Conservation (phyloP, 768 basidiomycete species). For the Rhodotorula toruloides region DNA sequence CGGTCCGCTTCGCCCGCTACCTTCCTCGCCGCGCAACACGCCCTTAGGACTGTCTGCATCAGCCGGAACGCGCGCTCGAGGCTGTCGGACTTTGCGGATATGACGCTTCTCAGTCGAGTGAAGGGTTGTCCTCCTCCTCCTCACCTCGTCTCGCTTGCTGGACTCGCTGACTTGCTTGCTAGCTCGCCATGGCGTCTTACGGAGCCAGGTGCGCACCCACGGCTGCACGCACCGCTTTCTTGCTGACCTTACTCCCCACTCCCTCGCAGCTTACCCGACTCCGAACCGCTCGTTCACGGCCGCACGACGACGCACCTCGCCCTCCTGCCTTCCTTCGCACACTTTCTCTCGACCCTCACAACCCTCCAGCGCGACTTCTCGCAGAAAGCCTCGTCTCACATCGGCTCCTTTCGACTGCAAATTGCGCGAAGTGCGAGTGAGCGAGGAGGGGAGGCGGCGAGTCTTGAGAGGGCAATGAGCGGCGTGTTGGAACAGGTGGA, state of each 20-base stretch:
- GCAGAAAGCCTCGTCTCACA: constrained; percentile 2
- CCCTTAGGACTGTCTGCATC: too few species aligned
- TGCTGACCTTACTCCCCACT: not conserved
- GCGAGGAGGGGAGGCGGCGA: not conserved
- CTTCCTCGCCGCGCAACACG: too few species aligned
- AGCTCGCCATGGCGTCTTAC: constrained; percentile 1
- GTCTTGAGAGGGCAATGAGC: constrained; percentile 10
- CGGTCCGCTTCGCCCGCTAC: too few species aligned
- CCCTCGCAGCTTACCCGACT: constrained; percentile 28
- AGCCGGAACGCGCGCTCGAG: too few species aligned
- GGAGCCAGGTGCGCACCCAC: constrained; percentile 5
- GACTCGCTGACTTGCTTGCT: not conserved
- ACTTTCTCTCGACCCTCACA: constrained; percentile 15
- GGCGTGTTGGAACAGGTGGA: constrained; percentile 28
- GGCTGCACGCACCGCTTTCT: not conserved
- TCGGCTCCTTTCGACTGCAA: constrained; percentile 12
- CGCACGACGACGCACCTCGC: constrained; percentile 8
- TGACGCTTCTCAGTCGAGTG: too few species aligned
- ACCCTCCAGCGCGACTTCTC: not conserved
- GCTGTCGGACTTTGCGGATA: too few species aligned
- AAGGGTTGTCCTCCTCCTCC: too few species aligned
- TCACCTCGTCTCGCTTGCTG: not conserved
- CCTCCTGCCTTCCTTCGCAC: constrained; percentile 18
- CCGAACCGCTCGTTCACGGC: constrained; percentile 9
- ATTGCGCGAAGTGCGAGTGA: not conserved